Evolutionary conservation across 2,329 filamentous ascomycete genomes (phyloP).

Genomic region (Fusarium sp.): DNA sequence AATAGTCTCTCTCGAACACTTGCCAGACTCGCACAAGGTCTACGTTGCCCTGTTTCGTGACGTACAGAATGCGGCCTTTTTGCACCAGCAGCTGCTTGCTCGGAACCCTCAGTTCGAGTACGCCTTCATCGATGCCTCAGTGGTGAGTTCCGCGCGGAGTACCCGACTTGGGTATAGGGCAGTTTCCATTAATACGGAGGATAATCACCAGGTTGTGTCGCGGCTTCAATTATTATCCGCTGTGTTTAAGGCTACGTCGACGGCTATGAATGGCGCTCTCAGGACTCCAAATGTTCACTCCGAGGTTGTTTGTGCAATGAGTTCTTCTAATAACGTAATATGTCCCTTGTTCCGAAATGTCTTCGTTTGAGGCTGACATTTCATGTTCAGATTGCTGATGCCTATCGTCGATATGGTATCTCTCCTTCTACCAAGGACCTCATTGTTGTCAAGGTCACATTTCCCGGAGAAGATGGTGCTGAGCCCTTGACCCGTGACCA

Average conservation of each 20-base stretch:
- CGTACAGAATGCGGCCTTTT: slow-evolving; percentile 80
- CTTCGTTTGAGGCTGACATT: slow-evolving; percentile 15
- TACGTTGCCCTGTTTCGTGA: slow-evolving; percentile 81
- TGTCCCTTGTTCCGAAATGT: not conserved
- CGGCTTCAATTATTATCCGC: slow-evolving; percentile 79
- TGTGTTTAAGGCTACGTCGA: slow-evolving; percentile 80
- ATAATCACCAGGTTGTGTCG: slow-evolving; percentile 71
- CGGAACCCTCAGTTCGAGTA: slow-evolving; percentile 91
- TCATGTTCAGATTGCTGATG: slow-evolving; percentile 80
- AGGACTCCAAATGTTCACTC: slow-evolving; percentile 90
- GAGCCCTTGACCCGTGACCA: slow-evolving; percentile 58
- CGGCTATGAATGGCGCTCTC: slow-evolving; percentile 69
- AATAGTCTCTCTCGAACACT: slow-evolving; percentile 78
- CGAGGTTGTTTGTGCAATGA: slow-evolving; percentile 85
- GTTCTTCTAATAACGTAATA: slow-evolving; percentile 81
- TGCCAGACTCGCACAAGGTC: slow-evolving; percentile 74
- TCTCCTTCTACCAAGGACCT: slow-evolving; percentile 75
- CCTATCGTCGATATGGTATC: slow-evolving; percentile 90
- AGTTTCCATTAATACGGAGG: slow-evolving; percentile 12
- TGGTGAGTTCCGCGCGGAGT: slow-evolving; percentile 63
- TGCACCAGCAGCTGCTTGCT: slow-evolving; percentile 85
- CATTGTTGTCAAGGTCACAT: slow-evolving; percentile 83
- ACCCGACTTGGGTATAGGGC: slow-evolving; percentile 23
- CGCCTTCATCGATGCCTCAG: slow-evolving; percentile 87
- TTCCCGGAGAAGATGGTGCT: slow-evolving; percentile 57